Percentiles rank a stretch among this genome's conserved stretches.
These are phyloP conservation scores for Fusarium albidum DNA, from an alignment of 2,329 filamentous ascomycete species.

Conservation along the genomic window DNA sequence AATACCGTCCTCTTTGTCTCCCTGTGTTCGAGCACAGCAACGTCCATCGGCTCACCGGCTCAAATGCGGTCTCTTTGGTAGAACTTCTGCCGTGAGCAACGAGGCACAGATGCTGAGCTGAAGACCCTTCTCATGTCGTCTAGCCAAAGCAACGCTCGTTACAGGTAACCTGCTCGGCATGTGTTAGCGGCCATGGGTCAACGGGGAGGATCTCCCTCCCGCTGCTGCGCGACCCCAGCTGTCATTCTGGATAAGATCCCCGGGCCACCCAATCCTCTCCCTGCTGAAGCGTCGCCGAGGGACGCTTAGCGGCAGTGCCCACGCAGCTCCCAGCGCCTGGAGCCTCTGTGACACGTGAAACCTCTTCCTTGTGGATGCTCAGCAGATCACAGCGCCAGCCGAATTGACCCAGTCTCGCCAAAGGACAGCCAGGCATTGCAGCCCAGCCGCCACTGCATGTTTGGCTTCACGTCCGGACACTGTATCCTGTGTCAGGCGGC, in stretches of 20 bases:
- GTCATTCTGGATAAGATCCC: constrained; percentile 34
- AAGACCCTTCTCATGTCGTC: constrained; percentile 2
- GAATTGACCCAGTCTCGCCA: constrained; percentile 30
- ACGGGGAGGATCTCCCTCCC: constrained; percentile 32
- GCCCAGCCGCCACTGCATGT: constrained; percentile 24
- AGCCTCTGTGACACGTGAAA: constrained; percentile 32
- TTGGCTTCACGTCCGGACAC: constrained; percentile 24
- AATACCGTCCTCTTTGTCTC: constrained; percentile 2
- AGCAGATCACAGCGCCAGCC: constrained; percentile 23
- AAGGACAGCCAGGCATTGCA: constrained; percentile 28
- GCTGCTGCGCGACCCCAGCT: constrained; percentile 33
- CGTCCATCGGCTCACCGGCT: constrained; percentile 6
- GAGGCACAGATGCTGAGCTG: constrained; percentile 11
- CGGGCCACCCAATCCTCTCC: constrained; percentile 24
- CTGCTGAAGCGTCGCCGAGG: constrained; percentile 25
- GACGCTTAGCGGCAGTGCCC: constrained; percentile 25
- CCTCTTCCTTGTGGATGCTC: constrained; percentile 26
- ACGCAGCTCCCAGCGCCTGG: constrained; percentile 16
- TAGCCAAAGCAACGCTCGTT: constrained; percentile 26
- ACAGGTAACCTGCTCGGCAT: constrained; percentile 16
- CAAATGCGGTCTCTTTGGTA: constrained; percentile 26
- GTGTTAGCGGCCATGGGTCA: constrained; percentile 21
- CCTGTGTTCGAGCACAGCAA: constrained; percentile 20
- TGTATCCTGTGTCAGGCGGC: constrained; percentile 29
- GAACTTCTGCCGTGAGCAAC: constrained; percentile 16